Conservation (phyloP, 176 grass and related monocot genomes). For the Bromus sterilis region DNA sequence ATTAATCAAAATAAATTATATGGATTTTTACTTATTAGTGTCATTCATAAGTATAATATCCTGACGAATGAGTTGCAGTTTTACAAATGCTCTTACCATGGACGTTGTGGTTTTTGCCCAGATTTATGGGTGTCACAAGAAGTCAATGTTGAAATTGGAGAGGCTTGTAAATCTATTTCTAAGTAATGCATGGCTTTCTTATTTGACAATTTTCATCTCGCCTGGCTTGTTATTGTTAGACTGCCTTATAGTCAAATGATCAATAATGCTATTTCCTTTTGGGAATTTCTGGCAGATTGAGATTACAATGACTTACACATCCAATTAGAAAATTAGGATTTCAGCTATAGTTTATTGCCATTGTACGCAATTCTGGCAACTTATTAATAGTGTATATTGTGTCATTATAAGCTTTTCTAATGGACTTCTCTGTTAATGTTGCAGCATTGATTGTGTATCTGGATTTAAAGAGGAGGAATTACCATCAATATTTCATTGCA, state of each 20-base stretch:
- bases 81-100: not conserved
- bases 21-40: not conserved
- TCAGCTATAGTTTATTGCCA: not conserved
- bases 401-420: not conserved
- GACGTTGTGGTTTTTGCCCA: not conserved
- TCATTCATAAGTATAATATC: not conserved
- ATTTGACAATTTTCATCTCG: not conserved
- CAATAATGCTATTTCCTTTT: not conserved
- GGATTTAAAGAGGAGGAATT: conserved; percentile 50
- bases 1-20: not conserved
- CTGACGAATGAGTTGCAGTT: not conserved
- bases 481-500: conserved; percentile 54
- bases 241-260: not conserved
- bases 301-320: not conserved
- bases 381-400: not conserved
- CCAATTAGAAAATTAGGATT: not conserved
- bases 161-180: not conserved
- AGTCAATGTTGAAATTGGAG: not conserved
- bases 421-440: conserved; percentile 8
- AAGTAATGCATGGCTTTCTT: not conserved
- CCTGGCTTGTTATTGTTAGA: not conserved
- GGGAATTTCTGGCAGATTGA: not conserved
- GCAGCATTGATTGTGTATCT: conserved; percentile 40
- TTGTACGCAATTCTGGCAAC: not conserved
- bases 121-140: not conserved